Base-by-base conservation (phyloP, 306 rosid species). In the Dryas drummondii region DNA sequence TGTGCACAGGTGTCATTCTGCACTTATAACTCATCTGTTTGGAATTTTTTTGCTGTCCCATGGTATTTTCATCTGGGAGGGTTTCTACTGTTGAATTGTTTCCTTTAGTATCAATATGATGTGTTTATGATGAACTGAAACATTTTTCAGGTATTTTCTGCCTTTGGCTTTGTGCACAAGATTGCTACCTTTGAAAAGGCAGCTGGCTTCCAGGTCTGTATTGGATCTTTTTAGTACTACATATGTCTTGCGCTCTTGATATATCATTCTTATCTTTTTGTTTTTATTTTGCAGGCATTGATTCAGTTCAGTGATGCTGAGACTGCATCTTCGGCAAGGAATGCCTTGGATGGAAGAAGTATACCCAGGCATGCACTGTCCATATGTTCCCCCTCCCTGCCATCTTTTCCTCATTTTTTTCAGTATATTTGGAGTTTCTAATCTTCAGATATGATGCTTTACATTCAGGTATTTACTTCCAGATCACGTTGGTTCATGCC, bases 161-260 rank as follows among this genome's bases (percentile, higher is more conserved):
- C 97, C 32, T 92, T 92, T 74, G 97, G 97, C 50, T 88, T 92
- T 84, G 96, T 92, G 73, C 96, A 92, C 81, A 92, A 92, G 83
- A 90, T 92, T 70, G 97, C 97, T 46, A 92, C 97, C 11, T 91
- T 91, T 65, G 98, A 93, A 82, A 93, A 93, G 87, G 92, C 96
- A 32, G 98, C 98, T 11, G 98, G 98, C 69, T 93, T 93, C 68
- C 98, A 90, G 96, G 98, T 93, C 45, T 52, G 32, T 54, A 12
- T 11, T 71, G 53, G 42, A 26, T n/a, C 58, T 52, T 82, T 71
- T 71, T 75, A 61, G 58, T 40, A 72, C 46, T 63, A 68, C 75
- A 46, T 45, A 46, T 32, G 16, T 7, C 55, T 8, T 72, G 27
- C 12, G 14, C 37, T 68, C 65, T 26, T 49, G 49, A 71, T 37